These are phyloP conservation scores for Trifolium repens DNA, from an alignment of 306 rosid genomes.

Conservation along the genomic window DNA sequence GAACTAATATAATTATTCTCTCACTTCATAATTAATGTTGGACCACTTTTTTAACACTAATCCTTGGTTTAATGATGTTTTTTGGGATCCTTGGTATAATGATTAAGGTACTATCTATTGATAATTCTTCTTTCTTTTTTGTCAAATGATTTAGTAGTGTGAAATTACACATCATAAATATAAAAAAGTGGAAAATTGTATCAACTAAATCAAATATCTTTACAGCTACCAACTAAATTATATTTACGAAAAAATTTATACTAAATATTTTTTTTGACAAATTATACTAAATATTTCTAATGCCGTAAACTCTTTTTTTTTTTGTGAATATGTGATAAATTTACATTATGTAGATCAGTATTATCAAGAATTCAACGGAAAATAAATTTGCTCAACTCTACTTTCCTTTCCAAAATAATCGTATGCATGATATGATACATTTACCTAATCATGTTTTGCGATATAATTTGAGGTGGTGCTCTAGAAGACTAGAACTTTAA, in stretches of 20 bases:
- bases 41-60: slow-evolving; percentile 37
- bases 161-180: too few species aligned
- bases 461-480: not conserved
- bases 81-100: slow-evolving; percentile 28
- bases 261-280: not conserved
- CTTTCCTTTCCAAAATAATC: slow-evolving; percentile 25
- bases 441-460: slow-evolving; percentile 3
- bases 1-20: not conserved
- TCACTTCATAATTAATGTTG: slow-evolving; percentile 27
- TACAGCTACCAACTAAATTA: too few species aligned
- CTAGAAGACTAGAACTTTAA: not conserved
- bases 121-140: not conserved
- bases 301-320: too few species aligned
- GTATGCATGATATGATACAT: not conserved
- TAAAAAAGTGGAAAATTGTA: too few species aligned
- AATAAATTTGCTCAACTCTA: not conserved
- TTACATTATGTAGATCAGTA: slow-evolving; percentile 14
- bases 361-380: slow-evolving; percentile 10
- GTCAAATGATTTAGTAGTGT: too few species aligned
- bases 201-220: too few species aligned
- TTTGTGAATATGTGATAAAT: not conserved
- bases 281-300: not conserved
- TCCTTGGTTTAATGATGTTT: slow-evolving; percentile 36
- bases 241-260: too few species aligned
- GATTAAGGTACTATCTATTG: slow-evolving; percentile 23